Conservation (phyloP, 345 rosid genomes). For the Bruguiera parviflora region DNA sequence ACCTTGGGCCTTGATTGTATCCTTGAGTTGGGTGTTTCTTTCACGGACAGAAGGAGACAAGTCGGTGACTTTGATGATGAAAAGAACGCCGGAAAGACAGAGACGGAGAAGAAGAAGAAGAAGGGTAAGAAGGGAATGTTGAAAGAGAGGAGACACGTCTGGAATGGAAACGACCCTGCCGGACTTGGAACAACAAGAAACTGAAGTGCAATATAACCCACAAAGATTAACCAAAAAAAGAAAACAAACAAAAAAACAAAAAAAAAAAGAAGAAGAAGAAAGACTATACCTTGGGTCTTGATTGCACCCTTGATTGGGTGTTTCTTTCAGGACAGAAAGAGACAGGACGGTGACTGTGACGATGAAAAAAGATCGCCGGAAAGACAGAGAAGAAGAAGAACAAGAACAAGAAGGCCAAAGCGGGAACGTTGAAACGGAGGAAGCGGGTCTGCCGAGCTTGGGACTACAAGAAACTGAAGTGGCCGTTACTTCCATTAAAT, state of each 20-base stretch:
- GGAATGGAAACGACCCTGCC: conserved; percentile 15
- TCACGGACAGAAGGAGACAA: conserved; percentile 28
- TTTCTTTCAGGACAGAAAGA: conserved; percentile 21
- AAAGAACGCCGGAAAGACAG: conserved; percentile 22
- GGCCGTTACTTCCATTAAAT: too few species aligned
- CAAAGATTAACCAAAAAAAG: too few species aligned
- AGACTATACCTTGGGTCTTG: conserved; percentile 33
- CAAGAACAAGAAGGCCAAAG: conserved; percentile 26
- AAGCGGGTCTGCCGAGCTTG: conserved; percentile 20
- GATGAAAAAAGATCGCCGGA: conserved; percentile 15
- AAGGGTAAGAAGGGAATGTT: conserved; percentile 26
- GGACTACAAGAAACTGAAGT: too few species aligned
- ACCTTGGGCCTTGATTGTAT: conserved; percentile 25
- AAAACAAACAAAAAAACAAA: too few species aligned
- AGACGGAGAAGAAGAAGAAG: conserved; percentile 17
- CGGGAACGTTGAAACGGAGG: neutral
- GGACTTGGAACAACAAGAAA: conserved; percentile 26
- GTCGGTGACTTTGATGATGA: conserved; percentile 16
- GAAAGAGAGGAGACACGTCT: conserved; percentile 11
- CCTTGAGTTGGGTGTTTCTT: conserved; percentile 18
- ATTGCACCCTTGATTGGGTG: conserved; percentile 17
- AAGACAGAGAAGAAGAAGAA: conserved; percentile 18
- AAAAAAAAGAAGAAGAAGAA: neutral
- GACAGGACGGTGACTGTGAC: conserved; percentile 18
- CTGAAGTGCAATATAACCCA: conserved; percentile 16